Conservation (phyloP, 176 grass and related monocot species). For the Rhipidocladum racemiflorum region DNA sequence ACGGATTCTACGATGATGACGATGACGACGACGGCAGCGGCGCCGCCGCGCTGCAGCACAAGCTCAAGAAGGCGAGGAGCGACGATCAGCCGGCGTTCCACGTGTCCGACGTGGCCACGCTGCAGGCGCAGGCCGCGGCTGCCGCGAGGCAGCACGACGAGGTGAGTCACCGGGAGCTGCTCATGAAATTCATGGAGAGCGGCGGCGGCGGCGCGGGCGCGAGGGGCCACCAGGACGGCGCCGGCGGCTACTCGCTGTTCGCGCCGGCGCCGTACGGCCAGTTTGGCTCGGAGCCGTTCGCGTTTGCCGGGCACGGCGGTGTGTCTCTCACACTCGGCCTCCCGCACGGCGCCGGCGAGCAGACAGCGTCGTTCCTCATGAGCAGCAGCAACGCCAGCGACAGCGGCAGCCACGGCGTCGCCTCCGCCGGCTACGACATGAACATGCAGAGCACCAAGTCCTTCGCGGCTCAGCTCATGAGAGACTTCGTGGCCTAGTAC, state of each 20-base stretch:
- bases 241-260: constrained; percentile 51
- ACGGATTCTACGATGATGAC: constrained; percentile 22
- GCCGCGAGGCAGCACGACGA: constrained; percentile 52
- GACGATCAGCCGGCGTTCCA: constrained; percentile 29
- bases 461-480: constrained; percentile 86
- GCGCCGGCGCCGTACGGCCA: constrained; percentile 41
- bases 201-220: constrained; percentile 24
- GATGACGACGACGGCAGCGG: not conserved
- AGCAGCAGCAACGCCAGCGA: constrained; percentile 38
- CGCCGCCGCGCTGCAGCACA: constrained; percentile 10
- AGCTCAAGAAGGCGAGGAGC: constrained; percentile 66
- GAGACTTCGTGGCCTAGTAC: constrained; percentile 64
- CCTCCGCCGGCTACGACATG: constrained; percentile 61
- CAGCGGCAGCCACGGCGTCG: constrained; percentile 13
- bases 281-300: constrained; percentile 67
- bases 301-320: constrained; percentile 64
- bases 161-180: constrained; percentile 73
- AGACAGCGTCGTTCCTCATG: constrained; percentile 71
- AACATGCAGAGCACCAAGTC: constrained; percentile 77
- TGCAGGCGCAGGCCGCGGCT: constrained; percentile 48
- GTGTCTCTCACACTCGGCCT: constrained; percentile 93
- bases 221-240: constrained; percentile 25
- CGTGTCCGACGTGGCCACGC: constrained; percentile 30
- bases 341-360: constrained; percentile 54
- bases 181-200: constrained; percentile 97